phyloP scores from a whole-genome alignment of 805 yeast species.

The Saccharomycopsis sp. region DNA sequence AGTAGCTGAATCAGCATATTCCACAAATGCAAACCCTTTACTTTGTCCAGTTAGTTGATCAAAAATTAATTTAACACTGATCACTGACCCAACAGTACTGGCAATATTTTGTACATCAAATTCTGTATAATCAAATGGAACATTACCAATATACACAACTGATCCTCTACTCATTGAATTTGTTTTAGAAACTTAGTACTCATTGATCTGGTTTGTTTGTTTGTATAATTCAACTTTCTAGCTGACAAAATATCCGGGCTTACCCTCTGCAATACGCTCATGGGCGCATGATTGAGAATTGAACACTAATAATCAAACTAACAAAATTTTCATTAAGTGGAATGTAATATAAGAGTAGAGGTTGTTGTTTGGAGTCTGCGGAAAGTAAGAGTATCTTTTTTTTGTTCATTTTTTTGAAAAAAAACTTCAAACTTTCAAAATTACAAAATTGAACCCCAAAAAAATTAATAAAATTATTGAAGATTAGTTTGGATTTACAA shows the following conservation, averaged over 20 bases:
- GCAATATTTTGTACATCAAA: conserved; percentile 86
- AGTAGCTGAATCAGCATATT: conserved; percentile 68
- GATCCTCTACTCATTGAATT: conserved; percentile 23
- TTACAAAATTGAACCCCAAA: too few species aligned
- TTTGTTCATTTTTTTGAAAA: too few species aligned
- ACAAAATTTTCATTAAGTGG: background rate
- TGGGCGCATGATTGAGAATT: background rate
- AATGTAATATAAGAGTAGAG: too few species aligned
- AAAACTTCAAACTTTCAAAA: too few species aligned
- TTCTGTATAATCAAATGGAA: conserved; percentile 90
- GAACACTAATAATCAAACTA: background rate
- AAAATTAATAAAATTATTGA: too few species aligned
- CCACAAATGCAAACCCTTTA: conserved; percentile 83
- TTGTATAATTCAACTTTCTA: background rate
- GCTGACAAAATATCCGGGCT: too few species aligned
- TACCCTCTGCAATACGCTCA: too few species aligned
- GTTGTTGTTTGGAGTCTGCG: too few species aligned
- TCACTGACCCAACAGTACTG: conserved; percentile 80
- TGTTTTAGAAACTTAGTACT: background rate
- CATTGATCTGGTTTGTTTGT: background rate
- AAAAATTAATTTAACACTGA: conserved; percentile 62
- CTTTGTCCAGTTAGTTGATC: conserved; percentile 86
- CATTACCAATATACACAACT: conserved; percentile 70
- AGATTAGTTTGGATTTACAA: too few species aligned
- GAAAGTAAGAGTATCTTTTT: too few species aligned